A percentile compares a stretch with the other conserved stretches of the same genome.
Evolutionary conservation across 1,284 basidiomycete species (phyloP).

Genomic region (Irpex lacteus): DNA sequence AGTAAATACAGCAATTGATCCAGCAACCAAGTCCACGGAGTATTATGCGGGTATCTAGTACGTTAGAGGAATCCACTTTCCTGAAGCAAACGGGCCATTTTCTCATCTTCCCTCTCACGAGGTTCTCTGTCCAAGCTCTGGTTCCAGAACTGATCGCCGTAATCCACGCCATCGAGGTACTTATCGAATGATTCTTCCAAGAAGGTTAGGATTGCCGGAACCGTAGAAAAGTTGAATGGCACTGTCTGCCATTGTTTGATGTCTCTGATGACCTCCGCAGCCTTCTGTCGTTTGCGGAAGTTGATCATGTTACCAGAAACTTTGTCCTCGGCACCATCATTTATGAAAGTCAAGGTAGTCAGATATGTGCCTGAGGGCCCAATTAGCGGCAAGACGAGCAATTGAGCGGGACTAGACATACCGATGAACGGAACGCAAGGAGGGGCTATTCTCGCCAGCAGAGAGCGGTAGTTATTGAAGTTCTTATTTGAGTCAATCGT

Average conservation of each 20-base stretch:
- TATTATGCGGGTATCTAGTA: neutral
- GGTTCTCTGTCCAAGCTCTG: conserved; percentile 87
- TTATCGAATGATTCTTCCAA: conserved; percentile 76
- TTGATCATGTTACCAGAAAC: conserved; percentile 85
- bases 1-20: conserved; percentile 1
- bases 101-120: conserved; percentile 90
- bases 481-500: conserved; percentile 91
- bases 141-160: conserved; percentile 79
- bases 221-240: conserved; percentile 82
- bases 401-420: conserved; percentile 33
- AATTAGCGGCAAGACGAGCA: neutral
- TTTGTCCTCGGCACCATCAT: conserved; percentile 95
- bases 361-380: conserved; percentile 80
- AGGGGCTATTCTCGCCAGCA: conserved; percentile 82
- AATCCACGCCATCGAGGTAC: conserved; percentile 48
- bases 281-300: conserved; percentile 92
- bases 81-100: conserved; percentile 85
- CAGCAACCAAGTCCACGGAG: neutral
- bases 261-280: conserved; percentile 93
- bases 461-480: conserved; percentile 88
- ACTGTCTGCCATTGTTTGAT: conserved; percentile 94
- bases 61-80: conserved; percentile 81
- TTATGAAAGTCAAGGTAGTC: conserved; percentile 94
- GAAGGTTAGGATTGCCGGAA: conserved; percentile 70
- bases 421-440: conserved; percentile 99